A percentile compares a stretch with the other conserved stretches of the same genome.
Evolutionary conservation across 1,284 basidiomycete genomes (phyloP).

Genomic region (Sporisorium scitamineum): DNA sequence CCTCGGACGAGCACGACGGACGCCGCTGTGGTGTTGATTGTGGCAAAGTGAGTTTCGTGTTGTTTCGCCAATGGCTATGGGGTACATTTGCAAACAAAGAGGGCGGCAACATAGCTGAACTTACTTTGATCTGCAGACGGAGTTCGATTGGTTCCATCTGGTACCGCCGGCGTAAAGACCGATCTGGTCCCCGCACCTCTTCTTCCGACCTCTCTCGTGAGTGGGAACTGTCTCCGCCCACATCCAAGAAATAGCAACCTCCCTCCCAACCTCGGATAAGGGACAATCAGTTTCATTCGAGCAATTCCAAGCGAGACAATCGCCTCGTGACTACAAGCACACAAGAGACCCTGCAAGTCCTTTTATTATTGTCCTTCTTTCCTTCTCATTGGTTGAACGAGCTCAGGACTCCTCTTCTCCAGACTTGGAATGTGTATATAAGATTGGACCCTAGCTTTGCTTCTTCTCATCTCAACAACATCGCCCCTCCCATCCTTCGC

Average conservation of each 20-base stretch:
- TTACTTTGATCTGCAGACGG: not conserved
- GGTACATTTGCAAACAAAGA: no score
- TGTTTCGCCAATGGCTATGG: no score
- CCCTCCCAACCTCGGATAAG: conserved; percentile 1
- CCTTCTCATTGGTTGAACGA: conserved; percentile 4
- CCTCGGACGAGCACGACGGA: no score
- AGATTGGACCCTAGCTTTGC: not conserved
- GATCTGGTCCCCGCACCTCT: conserved; percentile 5
- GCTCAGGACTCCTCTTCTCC: not conserved
- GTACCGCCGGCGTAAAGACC: conserved; percentile 13
- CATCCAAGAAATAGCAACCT: not conserved
- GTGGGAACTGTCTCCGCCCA: no score
- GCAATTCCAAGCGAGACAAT: conserved; percentile 10
- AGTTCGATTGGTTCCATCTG: not conserved
- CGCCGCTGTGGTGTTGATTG: no score
- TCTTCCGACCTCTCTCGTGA: no score
- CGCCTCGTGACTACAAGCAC: conserved; percentile 26
- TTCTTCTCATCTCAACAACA: not conserved
- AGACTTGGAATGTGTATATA: not conserved
- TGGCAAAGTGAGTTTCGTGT: no score
- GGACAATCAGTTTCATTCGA: conserved; percentile 7
- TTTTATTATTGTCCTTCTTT: not conserved
- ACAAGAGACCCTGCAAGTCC: conserved; percentile 5
- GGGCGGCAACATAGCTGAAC: no score
- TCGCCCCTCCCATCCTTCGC: not conserved